These are phyloP conservation scores for Xerocomus spinulosus DNA, from an alignment of 768 basidiomycete genomes.

Conservation along the genomic window DNA sequence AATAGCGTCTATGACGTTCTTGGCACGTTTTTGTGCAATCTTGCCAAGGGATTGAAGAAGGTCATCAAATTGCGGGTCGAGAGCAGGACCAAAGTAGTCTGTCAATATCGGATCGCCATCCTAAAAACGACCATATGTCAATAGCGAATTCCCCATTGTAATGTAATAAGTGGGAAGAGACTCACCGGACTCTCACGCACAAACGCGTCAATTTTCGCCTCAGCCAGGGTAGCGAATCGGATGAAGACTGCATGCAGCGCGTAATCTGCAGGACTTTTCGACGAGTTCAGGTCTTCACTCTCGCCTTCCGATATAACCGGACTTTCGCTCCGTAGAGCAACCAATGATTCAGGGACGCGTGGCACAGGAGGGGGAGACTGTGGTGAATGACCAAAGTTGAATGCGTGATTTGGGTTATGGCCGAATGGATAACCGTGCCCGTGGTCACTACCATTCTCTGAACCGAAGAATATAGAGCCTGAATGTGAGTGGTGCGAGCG, in stretches of 20 bases:
- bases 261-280: conserved; percentile 82
- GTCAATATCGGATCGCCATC: conserved; percentile 66
- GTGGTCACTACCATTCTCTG: conserved; percentile 69
- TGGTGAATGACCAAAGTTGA: conserved; percentile 25
- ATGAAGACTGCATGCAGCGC: conserved; percentile 87
- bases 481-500: conserved; percentile 77
- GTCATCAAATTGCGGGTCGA: conserved; percentile 81
- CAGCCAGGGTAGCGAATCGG: conserved; percentile 75
- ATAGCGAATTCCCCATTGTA: not conserved
- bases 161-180: too few relatives aligned
- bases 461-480: conserved; percentile 66
- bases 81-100: conserved; percentile 62
- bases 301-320: conserved; percentile 58
- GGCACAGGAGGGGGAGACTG: conserved; percentile 77
- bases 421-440: conserved; percentile 40
- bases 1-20: conserved; percentile 80
- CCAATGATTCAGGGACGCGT: conserved; percentile 62
- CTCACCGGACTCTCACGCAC: conserved; percentile 64
- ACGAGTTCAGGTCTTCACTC: conserved; percentile 56
- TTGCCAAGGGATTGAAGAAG: conserved; percentile 79
- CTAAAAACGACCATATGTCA: conserved; percentile 33
- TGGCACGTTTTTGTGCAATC: conserved; percentile 79
- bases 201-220: conserved; percentile 74
- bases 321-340: conserved; percentile 48
- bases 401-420: conserved; percentile 24